Evolutionary conservation across 441 rosid genomes (phyloP).

Genomic region (Populus hybrid): DNA sequence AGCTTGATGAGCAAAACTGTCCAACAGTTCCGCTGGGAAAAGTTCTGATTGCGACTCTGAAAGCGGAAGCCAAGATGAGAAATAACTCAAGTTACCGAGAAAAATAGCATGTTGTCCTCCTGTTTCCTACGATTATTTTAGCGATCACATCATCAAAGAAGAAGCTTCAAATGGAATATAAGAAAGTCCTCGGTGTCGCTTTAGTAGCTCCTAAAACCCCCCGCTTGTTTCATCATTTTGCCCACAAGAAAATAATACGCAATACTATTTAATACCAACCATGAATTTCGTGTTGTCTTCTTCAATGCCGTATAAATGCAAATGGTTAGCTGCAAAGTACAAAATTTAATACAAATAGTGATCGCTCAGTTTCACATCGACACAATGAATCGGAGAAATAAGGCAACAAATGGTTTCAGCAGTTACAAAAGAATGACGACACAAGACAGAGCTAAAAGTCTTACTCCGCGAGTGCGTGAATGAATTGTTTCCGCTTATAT

Average conservation of each 20-base stretch:
- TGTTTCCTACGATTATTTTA: not conserved
- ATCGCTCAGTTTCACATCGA: not conserved
- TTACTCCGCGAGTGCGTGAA: not conserved
- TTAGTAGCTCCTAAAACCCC: not conserved
- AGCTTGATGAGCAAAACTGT: no score
- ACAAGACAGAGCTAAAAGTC: not conserved
- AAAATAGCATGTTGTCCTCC: no score
- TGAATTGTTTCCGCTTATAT: not conserved
- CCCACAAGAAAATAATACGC: not conserved
- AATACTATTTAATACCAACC: not conserved
- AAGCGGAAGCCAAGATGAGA: no score
- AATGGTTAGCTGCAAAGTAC: not conserved
- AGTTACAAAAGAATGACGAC: constrained; percentile 13
- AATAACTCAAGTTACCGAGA: no score
- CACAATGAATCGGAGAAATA: no score
- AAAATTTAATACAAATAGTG: constrained; percentile 4
- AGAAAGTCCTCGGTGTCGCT: not conserved
- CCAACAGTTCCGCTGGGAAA: no score
- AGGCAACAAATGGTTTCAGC: not conserved
- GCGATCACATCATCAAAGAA: not conserved
- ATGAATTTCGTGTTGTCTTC: not conserved
- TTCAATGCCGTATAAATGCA: not conserved
- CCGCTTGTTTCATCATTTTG: not conserved
- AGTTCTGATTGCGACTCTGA: no score
- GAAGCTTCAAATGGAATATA: not conserved